Evolutionary conservation across 148 eudicot species (phyloP), one percentile per base, ranked within the genome.

Genomic region (Agrostemma githago): DNA sequence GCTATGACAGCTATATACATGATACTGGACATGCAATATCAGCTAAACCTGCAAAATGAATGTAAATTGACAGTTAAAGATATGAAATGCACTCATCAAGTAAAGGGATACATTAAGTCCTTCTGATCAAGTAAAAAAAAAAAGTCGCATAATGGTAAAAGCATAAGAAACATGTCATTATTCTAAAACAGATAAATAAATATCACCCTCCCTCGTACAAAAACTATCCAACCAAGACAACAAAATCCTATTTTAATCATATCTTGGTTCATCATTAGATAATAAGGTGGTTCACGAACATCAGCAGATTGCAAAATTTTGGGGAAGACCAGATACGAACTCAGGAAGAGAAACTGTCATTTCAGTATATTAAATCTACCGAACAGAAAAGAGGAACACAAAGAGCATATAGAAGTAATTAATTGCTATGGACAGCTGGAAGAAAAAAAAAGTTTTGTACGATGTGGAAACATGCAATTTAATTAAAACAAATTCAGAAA

Each of bases 31-130:
- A 26, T 48, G 26, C 56, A 62, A 38, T 40, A 73, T 68, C 71
- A 34, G 54, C 74, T 62, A 68, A 78, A 69, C 74, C 82, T 79
- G 82, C 57, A 79, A 74, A 63, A 62, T 3, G 21, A 37, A 53
- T 17, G 62, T 11, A 2, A 21, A 15, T 38, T 8, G 17, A 26
- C 20, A 12, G 48, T 61, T 39, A 46, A 68, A 54, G 12, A 4
- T 46, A 74, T 42, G 58, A 61, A 38, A 19, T 66, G 15, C 41
- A 21, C 37, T 17, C 68, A 26, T n/a, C 63, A 3, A 46, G 9
- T 39, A 72, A 72, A 38, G 51, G 11, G 14, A 51, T 58, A 77
- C 41, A 64, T 16, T 10, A 26, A 21, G 16, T 16, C 60, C 15
- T 61, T 57, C 20, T 48, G 43, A 62, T 26, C 38, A 78, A 46